phyloP scores from a whole-genome alignment of 2,329 filamentous ascomycete genomes.

The Beauveria medogensis region DNA sequence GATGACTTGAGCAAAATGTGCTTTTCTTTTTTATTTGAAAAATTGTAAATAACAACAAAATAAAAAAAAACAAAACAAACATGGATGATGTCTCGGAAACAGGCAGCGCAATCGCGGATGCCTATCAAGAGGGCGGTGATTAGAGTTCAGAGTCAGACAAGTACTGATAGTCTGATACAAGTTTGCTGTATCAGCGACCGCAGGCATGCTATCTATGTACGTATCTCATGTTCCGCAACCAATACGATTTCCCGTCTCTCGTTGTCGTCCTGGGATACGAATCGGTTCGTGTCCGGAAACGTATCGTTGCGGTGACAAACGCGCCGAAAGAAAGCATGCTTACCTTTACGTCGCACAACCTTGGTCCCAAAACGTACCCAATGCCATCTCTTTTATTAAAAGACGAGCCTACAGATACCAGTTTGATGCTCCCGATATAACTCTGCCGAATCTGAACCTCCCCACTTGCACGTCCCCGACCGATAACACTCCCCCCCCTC shows the following conservation, averaged over 20 bases:
- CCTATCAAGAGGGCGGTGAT: not conserved
- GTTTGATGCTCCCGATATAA: not conserved
- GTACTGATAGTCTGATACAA: not conserved
- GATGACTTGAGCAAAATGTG: not conserved
- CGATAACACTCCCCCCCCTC: conserved; percentile 3
- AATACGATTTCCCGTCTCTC: not conserved
- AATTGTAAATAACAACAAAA: not conserved
- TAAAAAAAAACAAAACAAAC: not conserved
- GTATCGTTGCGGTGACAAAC: not conserved
- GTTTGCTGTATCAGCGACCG: not conserved
- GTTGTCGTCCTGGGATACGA: not conserved
- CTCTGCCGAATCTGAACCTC: not conserved
- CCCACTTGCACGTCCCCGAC: not conserved
- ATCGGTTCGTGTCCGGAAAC: not conserved
- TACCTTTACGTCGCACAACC: not conserved
- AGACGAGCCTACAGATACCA: not conserved
- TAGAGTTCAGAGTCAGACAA: not conserved
- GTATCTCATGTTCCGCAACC: not conserved
- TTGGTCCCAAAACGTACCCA: not conserved
- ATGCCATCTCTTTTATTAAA: not conserved
- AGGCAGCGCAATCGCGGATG: not conserved
- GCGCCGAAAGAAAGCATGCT: not conserved
- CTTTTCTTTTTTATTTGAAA: too few relatives aligned
- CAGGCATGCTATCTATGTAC: not conserved
- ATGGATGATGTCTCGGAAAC: not conserved